Evolutionary conservation across 2,329 filamentous ascomycete genomes (phyloP).

Genomic region (Acephala macrosclerotiorum): DNA sequence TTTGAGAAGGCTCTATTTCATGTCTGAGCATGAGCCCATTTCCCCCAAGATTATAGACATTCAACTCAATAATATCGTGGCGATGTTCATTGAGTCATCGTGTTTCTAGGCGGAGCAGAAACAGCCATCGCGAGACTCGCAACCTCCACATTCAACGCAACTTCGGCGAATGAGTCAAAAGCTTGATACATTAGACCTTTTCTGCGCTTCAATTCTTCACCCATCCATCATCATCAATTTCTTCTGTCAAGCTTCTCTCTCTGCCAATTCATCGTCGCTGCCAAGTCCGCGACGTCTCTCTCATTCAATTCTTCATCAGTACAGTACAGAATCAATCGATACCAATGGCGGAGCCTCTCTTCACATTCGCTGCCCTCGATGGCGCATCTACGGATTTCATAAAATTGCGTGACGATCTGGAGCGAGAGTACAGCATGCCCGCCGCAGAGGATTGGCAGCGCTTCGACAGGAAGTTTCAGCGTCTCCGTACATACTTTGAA

Average conservation of each 20-base stretch:
- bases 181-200: neutral
- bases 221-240: neutral
- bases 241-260: neutral
- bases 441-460: neutral
- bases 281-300: neutral
- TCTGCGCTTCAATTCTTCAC: neutral
- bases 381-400: neutral
- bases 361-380: neutral
- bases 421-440: neutral
- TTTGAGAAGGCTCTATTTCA: no score
- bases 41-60: neutral
- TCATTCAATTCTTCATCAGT: neutral
- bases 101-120: neutral
- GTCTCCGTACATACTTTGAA: neutral
- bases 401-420: neutral
- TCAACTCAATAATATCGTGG: slow-evolving; percentile 1
- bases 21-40: slow-evolving; percentile 13
- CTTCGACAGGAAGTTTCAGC: neutral
- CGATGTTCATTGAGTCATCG: neutral
- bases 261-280: neutral
- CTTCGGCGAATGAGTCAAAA: slow-evolving; percentile 17
- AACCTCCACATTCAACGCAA: neutral
- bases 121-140: neutral
- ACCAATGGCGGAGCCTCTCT: neutral
- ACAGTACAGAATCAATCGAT: neutral